Evolutionary conservation across 129 eudicot genomes (phyloP).

Genomic region (Tagetes erecta): DNA sequence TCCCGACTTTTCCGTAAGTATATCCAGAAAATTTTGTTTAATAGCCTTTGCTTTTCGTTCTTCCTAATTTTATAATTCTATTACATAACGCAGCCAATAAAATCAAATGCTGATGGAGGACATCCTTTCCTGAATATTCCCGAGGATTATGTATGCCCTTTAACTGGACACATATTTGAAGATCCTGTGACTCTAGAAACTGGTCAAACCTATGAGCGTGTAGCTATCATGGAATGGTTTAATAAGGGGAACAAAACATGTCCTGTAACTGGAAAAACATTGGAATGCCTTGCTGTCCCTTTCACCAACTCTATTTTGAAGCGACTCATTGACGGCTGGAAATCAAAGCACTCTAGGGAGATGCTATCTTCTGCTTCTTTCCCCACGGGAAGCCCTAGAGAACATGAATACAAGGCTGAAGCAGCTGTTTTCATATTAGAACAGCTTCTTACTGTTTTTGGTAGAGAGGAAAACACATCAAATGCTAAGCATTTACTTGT

Average conservation of each 20-base stretch:
- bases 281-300: slow-evolving; percentile 53
- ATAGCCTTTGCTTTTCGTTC: slow-evolving; percentile 11
- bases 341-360: slow-evolving; percentile 52
- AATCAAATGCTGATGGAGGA: slow-evolving; percentile 30
- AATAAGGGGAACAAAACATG: slow-evolving; percentile 55
- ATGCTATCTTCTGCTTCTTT: slow-evolving; percentile 51
- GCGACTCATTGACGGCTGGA: slow-evolving; percentile 67
- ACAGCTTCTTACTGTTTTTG: slow-evolving; percentile 58
- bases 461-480: slow-evolving; percentile 47
- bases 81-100: slow-evolving; percentile 41
- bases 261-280: slow-evolving; percentile 55
- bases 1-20: slow-evolving; percentile 39
- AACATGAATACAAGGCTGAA: slow-evolving; percentile 44
- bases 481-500: slow-evolving; percentile 48
- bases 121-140: slow-evolving; percentile 42
- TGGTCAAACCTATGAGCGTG: slow-evolving; percentile 75
- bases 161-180: slow-evolving; percentile 62
- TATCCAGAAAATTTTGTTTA: not conserved
- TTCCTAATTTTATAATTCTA: slow-evolving; percentile 22
- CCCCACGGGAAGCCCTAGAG: slow-evolving; percentile 38
- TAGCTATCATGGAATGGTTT: slow-evolving; percentile 60
- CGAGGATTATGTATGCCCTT: slow-evolving; percentile 65
- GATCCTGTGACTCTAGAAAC: slow-evolving; percentile 83
- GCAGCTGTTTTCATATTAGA: slow-evolving; percentile 54
- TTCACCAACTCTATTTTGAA: slow-evolving; percentile 64